phyloP scores from a whole-genome alignment of 2,329 filamentous ascomycete species.

The Botrytis galanthina region DNA sequence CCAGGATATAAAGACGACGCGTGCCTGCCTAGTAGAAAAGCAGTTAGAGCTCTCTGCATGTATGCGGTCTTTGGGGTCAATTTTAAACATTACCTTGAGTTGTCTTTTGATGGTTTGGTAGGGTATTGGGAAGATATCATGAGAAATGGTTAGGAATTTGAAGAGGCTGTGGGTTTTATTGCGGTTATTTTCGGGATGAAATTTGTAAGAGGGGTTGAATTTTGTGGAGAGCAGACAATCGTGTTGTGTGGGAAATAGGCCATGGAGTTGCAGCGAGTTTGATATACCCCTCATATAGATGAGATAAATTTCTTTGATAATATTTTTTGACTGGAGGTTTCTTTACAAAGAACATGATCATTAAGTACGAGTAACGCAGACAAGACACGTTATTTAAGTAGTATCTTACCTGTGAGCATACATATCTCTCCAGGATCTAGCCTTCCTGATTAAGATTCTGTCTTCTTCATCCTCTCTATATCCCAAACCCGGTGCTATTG shows the following conservation, averaged over 20 bases:
- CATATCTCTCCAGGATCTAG: not conserved
- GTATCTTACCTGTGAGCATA: not conserved
- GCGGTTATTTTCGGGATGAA: not conserved
- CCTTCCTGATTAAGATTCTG: not conserved
- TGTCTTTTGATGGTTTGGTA: not conserved
- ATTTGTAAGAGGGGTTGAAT: not conserved
- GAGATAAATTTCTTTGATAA: not conserved
- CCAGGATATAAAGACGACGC: not conserved
- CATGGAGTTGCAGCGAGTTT: not conserved
- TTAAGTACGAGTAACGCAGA: not conserved
- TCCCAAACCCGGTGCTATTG: not conserved
- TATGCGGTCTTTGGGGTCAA: not conserved
- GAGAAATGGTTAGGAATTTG: not conserved
- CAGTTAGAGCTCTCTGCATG: not conserved
- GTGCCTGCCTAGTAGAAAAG: not conserved
- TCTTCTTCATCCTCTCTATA: not conserved
- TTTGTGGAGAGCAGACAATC: not conserved
- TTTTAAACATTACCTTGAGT: not conserved
- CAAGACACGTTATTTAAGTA: not conserved
- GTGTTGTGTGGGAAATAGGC: rapidly evolving
- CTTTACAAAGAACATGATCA: not conserved
- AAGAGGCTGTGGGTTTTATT: rapidly evolving
- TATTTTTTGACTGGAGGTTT: too few species aligned
- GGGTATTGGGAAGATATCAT: not conserved
- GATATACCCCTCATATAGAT: too few species aligned